Evolutionary conservation across 495 filamentous ascomycete species (phyloP), one percentile per base, ranked within the genome.

Genomic region (Cercophora newfieldiana): DNA sequence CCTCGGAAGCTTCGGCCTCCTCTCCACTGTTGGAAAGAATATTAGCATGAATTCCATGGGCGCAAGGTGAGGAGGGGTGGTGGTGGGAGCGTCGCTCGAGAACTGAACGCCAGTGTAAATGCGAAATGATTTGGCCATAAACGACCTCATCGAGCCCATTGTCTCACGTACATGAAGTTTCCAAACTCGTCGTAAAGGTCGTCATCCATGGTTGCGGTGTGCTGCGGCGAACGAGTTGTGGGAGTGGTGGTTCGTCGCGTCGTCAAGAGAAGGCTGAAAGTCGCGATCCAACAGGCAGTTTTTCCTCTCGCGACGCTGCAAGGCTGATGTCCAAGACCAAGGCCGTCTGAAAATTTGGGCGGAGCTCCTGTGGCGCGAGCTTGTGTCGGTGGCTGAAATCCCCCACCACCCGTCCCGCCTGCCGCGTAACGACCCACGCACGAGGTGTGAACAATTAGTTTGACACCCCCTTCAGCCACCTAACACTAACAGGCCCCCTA

Each of bases 1-100:
- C 91, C 69, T 96, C 94, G 37, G 92, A 96, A 73, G 93, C 91
- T 70, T 88, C 91, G 69, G 86, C 90, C 66, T 83, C 81, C 74
- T 97, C 95, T 69, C 95, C 94, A 44, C 63, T 69, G 49, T 53
- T 22, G n/a, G 1, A 19, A 14, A 10, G 18, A 30, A 37, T 49
- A 63, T 71, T 51, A 71, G 68, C 49, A 58, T 25, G 21, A 26
- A 49, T 21, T 31, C 18, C 33, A 18, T 16, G 25, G 14, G 25
- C 1, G 44, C 19, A 21, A n/a, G 12, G 31, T 19, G 7, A n/a
- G 19, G 53, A 59, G 24, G 22, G 21, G 50, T 1, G 48, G 37
- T 22, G 8, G 56, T 2, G 14, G 10, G 4, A 63, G 25, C 2
- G 24, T 51, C 14, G 44, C 12, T 53, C 19, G 2, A 48, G 16